phyloP scores from a whole-genome alignment of 2,329 filamentous ascomycete species.

The Achaetomium macrosporum region DNA sequence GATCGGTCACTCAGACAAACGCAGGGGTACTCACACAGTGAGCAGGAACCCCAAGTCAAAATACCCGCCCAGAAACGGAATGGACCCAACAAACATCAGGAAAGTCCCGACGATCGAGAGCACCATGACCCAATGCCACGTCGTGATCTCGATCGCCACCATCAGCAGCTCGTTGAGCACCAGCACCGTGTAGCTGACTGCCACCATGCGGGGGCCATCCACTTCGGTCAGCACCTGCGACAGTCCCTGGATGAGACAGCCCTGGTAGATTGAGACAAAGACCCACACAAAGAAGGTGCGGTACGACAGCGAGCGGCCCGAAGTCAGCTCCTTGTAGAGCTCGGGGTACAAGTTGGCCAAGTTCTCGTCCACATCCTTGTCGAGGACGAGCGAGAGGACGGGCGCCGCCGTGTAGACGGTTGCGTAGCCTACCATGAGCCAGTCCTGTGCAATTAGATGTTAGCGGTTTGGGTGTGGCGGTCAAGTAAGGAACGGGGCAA shows the following conservation, averaged over 20 bases:
- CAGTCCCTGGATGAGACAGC: conserved; percentile 90
- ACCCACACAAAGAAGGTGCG: conserved; percentile 97
- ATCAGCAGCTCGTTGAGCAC: conserved; percentile 93
- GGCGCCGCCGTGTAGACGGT: conserved; percentile 93
- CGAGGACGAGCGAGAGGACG: conserved; percentile 87
- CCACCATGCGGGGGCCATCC: conserved; percentile 70
- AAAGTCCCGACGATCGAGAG: conserved; percentile 77
- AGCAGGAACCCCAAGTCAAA: conserved; percentile 79
- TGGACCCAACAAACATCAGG: conserved; percentile 68
- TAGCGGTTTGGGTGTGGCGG: not conserved
- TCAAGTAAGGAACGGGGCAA: not conserved
- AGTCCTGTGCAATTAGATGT: conserved; percentile 51
- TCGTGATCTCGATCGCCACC: conserved; percentile 94
- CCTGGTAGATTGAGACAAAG: conserved; percentile 89
- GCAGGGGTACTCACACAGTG: conserved; percentile 48
- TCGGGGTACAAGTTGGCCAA: conserved; percentile 94
- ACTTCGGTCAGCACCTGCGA: conserved; percentile 81
- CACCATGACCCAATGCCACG: conserved; percentile 94
- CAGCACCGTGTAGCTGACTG: conserved; percentile 85
- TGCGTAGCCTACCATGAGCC: conserved; percentile 93
- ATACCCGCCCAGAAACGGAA: conserved; percentile 85
- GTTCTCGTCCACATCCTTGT: conserved; percentile 90
- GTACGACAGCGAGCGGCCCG: conserved; percentile 80
- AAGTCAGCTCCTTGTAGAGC: conserved; percentile 94
- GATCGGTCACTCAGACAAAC: not conserved